Evolutionary conservation across 2,329 filamentous ascomycete species (phyloP), one percentile per base, ranked within the genome.

Genomic region (Penicillium hordei): DNA sequence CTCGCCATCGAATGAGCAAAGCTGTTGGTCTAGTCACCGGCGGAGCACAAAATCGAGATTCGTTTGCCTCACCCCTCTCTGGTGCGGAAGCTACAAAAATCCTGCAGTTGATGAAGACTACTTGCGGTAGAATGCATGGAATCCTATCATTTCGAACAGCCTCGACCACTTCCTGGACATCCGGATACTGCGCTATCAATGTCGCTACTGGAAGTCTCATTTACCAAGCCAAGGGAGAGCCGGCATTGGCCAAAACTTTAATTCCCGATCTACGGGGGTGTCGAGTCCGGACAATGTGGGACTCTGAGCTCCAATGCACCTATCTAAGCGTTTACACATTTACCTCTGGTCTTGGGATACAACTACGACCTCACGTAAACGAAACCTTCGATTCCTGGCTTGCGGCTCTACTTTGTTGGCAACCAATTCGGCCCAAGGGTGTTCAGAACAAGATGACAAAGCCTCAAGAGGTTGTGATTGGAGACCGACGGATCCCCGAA

Each of bases 341-440:
- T 53, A 78, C 78, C 13, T 80, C 78, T 5, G 75, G 76, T n/a
- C 68, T 78, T 38, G 77, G 77, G 5, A 76, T 80, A 55, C 78
- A 81, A 63, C 64, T 81, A 50, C 73, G 75, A 44, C 79, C 79
- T 12, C 79, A 80, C 60, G 78, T 81, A 10, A 76, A 74, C 45
- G 79, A 81, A 63, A 81, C 79, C 3, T 81, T 81, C 58, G 79
- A 81, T 63, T 80, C 79, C 2, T 81, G 79, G 79, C 75, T 81
- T 15, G 79, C 79, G 38, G 79, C 79, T n/a, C 65, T 81, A 39
- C 70, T 81, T 15, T 81, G 79, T 59, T 81, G 79, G 79, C 79
- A 81, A 58, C 79, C 79, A 7, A 78, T 81, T 52, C 74, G 78
- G 44, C 79, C 79, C 5, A 81, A 77, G 51, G 81, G 74, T 12